Percentiles rank a stretch among this genome's conserved stretches.
These are phyloP conservation scores for Sordariomycetes sp. DNA, from an alignment of 2,329 filamentous ascomycete species.

Conservation along the genomic window DNA sequence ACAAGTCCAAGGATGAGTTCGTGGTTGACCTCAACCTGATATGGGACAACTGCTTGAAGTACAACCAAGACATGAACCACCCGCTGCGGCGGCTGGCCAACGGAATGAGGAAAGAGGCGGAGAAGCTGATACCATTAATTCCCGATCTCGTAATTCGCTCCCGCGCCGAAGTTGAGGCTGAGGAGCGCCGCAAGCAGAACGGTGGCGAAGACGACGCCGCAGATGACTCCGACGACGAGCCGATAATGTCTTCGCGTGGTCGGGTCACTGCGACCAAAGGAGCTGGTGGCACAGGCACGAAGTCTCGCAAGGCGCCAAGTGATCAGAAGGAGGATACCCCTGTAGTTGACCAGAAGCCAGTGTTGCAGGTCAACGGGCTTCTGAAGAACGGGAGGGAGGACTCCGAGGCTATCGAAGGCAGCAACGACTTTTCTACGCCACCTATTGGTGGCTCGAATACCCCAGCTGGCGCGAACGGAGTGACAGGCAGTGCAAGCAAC, in stretches of 20 bases:
- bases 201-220: slow-evolving; percentile 74
- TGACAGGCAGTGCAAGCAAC: slow-evolving; percentile 61
- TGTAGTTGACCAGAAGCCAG: slow-evolving; percentile 63
- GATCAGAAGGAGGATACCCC: slow-evolving; percentile 75
- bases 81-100: slow-evolving; percentile 86
- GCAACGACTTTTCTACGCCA: slow-evolving; percentile 80
- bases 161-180: slow-evolving; percentile 87
- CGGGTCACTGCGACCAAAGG: slow-evolving; percentile 75
- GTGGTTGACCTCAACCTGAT: slow-evolving; percentile 89
- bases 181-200: slow-evolving; percentile 75
- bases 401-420: slow-evolving; percentile 71
- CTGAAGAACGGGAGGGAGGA: slow-evolving; percentile 55
- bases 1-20: slow-evolving; percentile 89
- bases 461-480: slow-evolving; percentile 61
- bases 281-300: slow-evolving; percentile 39
- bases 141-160: slow-evolving; percentile 86
- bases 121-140: slow-evolving; percentile 91
- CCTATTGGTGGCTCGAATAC: slow-evolving; percentile 68
- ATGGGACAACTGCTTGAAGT: slow-evolving; percentile 93
- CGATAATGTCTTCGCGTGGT: slow-evolving; percentile 94
- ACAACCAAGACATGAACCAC: slow-evolving; percentile 85
- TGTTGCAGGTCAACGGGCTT: slow-evolving; percentile 57
- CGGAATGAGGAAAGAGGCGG: slow-evolving; percentile 94
- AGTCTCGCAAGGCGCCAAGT: slow-evolving; percentile 64
- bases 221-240: slow-evolving; percentile 93